phyloP scores from a whole-genome alignment of 1,284 basidiomycete genomes.

The Leccinum solheimii region DNA sequence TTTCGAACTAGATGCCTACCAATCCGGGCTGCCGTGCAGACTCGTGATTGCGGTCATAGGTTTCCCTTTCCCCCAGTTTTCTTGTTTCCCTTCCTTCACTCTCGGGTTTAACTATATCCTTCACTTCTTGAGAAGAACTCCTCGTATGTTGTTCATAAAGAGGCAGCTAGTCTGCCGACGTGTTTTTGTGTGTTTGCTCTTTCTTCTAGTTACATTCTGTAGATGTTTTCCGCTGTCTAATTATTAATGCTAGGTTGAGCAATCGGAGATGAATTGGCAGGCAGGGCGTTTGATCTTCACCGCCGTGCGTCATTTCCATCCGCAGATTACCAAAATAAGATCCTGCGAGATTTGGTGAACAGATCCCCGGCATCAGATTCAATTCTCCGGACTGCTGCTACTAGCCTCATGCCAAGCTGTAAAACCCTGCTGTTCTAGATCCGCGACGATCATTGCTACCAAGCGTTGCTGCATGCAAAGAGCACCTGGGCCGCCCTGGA shows the following conservation, averaged over 20 bases:
- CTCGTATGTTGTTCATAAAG: constrained; percentile 4
- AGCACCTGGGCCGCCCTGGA: constrained; percentile 1
- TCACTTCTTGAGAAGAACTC: background rate
- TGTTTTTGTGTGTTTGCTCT: background rate
- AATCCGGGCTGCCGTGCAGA: background rate
- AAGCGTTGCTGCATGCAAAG: background rate
- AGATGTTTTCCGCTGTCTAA: background rate
- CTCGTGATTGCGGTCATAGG: background rate
- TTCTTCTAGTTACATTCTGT: constrained; percentile 1
- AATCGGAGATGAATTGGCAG: constrained; percentile 6
- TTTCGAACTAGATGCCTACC: constrained; percentile 1
- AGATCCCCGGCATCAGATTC: constrained; percentile 9
- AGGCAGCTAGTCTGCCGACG: constrained; percentile 13
- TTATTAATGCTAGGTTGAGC: background rate
- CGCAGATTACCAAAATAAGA: constrained; percentile 3
- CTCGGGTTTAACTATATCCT: background rate
- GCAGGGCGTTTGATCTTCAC: background rate
- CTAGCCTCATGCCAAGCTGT: constrained; percentile 30
- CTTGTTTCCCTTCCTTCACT: background rate
- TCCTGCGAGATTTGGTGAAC: background rate
- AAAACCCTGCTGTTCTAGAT: constrained; percentile 8
- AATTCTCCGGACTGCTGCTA: constrained; percentile 7
- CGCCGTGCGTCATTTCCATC: background rate
- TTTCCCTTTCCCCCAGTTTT: background rate
- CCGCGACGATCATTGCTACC: background rate